Base-by-base conservation (phyloP, 176 grass and related monocot genomes). In the Cenchrus purpureus region DNA sequence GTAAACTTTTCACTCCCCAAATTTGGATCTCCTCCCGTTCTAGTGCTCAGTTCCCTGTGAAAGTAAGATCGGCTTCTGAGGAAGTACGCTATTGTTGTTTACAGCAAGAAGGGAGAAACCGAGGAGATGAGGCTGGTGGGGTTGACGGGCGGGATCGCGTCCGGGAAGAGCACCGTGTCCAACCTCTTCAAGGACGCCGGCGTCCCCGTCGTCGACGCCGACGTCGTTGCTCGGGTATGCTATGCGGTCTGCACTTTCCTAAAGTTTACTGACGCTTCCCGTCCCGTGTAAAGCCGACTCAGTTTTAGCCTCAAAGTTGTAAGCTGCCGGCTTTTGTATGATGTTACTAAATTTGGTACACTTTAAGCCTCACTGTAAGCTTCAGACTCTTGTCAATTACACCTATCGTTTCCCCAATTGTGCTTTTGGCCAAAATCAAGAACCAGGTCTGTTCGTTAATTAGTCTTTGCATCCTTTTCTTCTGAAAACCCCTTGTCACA, bases 161-260 rank as follows among this genome's bases (percentile, higher is more conserved):
- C 91, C 0, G 93, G 95, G 46, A 98, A 98, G 91, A 95, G 93
- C 89, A 98, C 96, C 0, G 65, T 98, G 46, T 98, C 96, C 74
- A 79, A 70, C 70, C 93, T 95, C 58, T 98, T 98, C 86, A 95
- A 85, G 78, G 84, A 90, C 43, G 19, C 79, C n/a, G 89, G 89
- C 25, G 10, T 98, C 79, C 89, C 91, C 1, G 83, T 98, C 4
- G 91, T 95, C 8, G 96, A 98, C 12, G 93, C 93, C 2, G 96
- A 98, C 77, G 8, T 94, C 34, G 83, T 98, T 14, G 89, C 96
- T 32, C 89, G 93, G 59, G 96, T 98, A 89, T 77, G 46, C 46
- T 49, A 49, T 10, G 48, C 48, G 9, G 48, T 2, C 48, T 50
- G 48, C 48, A 7, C 10, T 2, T 2, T 50, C 10, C 48, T 50